Conservation (phyloP, 1,284 basidiomycete genomes). For the Trametes sp. region DNA sequence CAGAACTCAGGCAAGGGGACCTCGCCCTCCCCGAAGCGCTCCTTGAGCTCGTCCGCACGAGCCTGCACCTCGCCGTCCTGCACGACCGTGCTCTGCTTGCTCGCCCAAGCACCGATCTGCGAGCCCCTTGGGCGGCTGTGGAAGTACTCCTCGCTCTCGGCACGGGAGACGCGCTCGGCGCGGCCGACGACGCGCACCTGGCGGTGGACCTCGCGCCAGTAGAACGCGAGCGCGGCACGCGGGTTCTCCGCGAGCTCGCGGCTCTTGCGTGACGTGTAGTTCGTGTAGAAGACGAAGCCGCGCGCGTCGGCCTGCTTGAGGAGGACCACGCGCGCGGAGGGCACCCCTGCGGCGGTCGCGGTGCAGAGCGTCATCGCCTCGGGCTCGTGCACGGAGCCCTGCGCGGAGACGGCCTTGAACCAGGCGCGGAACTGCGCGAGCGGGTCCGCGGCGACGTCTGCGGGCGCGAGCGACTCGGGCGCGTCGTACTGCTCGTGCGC, state of each 20-base stretch:
- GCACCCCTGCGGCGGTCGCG: slow-evolving; percentile 73
- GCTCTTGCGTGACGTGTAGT: slow-evolving; percentile 94
- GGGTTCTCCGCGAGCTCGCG: slow-evolving; percentile 81
- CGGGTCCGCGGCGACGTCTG: slow-evolving; percentile 69
- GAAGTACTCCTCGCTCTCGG: slow-evolving; percentile 89
- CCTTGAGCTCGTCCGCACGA: slow-evolving; percentile 66
- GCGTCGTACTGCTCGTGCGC: slow-evolving; percentile 82
- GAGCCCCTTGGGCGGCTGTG: slow-evolving; percentile 84
- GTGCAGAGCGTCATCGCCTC: slow-evolving; percentile 91
- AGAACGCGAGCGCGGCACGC: slow-evolving; percentile 85
- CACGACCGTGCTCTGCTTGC: slow-evolving; percentile 84
- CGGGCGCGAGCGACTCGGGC: slow-evolving; percentile 64
- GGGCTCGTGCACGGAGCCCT: slow-evolving; percentile 74
- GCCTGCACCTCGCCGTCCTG: slow-evolving; percentile 73
- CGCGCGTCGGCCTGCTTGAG: slow-evolving; percentile 87
- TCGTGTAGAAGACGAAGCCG: slow-evolving; percentile 97
- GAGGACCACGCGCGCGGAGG: slow-evolving; percentile 90
- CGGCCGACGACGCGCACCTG: slow-evolving; percentile 88
- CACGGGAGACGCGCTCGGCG: slow-evolving; percentile 76
- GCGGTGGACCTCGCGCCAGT: slow-evolving; percentile 88
- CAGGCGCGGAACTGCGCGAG: slow-evolving; percentile 85
- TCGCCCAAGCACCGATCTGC: slow-evolving; percentile 92
- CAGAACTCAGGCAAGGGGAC: slow-evolving; percentile 91
- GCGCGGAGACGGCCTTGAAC: slow-evolving; percentile 72
- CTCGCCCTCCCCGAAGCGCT: slow-evolving; percentile 64